A percentile compares a stretch with the other conserved stretches of the same genome.
Evolutionary conservation across 768 basidiomycete species (phyloP).

Genomic region (Mycena rosella): DNA sequence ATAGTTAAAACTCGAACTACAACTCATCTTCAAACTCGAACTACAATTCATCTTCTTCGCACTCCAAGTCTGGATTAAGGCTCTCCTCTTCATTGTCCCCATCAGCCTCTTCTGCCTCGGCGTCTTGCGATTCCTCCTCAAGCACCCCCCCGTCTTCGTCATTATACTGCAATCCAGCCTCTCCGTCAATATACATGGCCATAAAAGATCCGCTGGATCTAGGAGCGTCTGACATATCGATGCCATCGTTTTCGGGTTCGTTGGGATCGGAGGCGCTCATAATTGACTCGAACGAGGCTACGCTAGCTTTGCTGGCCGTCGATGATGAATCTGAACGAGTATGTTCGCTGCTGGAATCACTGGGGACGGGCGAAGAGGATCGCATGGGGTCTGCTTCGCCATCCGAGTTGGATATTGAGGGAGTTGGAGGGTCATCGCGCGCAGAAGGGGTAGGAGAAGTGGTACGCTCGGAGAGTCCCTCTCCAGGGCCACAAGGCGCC

Average conservation of each 20-base stretch:
- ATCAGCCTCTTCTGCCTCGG: background rate
- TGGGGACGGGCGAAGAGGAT: background rate
- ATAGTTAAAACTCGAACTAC: too few relatives aligned
- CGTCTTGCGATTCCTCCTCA: background rate
- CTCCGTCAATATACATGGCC: background rate
- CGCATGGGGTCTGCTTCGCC: background rate
- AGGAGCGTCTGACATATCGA: background rate
- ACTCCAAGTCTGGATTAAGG: too few relatives aligned
- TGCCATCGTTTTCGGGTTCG: constrained; percentile 8
- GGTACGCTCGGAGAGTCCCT: too few relatives aligned
- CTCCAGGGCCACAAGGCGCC: too few relatives aligned
- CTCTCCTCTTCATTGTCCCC: background rate
- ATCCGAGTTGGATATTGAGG: too few relatives aligned
- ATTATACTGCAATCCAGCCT: background rate
- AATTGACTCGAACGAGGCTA: background rate
- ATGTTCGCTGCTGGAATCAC: background rate
- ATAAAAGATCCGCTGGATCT: background rate
- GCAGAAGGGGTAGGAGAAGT: too few relatives aligned
- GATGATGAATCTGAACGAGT: background rate
- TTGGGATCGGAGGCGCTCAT: background rate
- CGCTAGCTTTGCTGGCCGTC: background rate
- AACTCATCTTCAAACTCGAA: too few relatives aligned
- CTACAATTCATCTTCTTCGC: too few relatives aligned
- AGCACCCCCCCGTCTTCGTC: background rate
- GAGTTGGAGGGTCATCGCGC: too few relatives aligned